Evolutionary conservation across 169 alveolate species (phyloP), one percentile per base, ranked within the genome.

Genomic region (Theileria orientalis): DNA sequence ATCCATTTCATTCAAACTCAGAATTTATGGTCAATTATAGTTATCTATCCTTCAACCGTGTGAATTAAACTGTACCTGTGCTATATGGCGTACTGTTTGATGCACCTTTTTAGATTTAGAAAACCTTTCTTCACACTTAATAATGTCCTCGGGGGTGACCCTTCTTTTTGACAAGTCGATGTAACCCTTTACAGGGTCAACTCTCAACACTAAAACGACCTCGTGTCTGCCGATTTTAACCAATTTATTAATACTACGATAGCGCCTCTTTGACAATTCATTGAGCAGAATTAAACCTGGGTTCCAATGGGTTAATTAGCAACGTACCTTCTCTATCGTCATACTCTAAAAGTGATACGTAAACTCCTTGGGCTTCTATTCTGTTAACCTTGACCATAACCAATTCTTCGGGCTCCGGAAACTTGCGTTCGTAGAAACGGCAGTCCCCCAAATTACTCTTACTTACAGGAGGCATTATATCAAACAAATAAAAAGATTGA

Each of bases 321-420:
- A 51, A 69, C 71, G 27, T 51, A 54, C 98, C 99, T 71, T 96
- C 98, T 72, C 95, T 94, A 60, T 95, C 95, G 91, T 96, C 95
- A 86, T 98, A 98, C 84, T 98, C 99, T 57, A 96, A 84, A n/a
- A 98, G 92, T 59, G 96, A 90, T 69, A 97, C 99, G 83, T 96
- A 96, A 1, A 99, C 99, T 29, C 99, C 99, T 80, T 93, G 94
- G 76, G 95, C 97, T 42, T 94, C 96, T 44, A 97, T 94, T 47
- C 97, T 91, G 74, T 91, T 91, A 37, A 97, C 98, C 83, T 95
- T 94, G 51, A 94, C 98, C 94, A 94, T 92, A 30, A 96, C 96
- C 68, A 94, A 83, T 44, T 96, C 98, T 64, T 93, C 95, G n/a
- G 92, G 96, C 37, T 92, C 93, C 33, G 99, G 99, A 85, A 91